Evolutionary conservation across 148 eudicot genomes (phyloP), one percentile per base, ranked within the genome.

Genomic region (Fagopyrum homotropicum): DNA sequence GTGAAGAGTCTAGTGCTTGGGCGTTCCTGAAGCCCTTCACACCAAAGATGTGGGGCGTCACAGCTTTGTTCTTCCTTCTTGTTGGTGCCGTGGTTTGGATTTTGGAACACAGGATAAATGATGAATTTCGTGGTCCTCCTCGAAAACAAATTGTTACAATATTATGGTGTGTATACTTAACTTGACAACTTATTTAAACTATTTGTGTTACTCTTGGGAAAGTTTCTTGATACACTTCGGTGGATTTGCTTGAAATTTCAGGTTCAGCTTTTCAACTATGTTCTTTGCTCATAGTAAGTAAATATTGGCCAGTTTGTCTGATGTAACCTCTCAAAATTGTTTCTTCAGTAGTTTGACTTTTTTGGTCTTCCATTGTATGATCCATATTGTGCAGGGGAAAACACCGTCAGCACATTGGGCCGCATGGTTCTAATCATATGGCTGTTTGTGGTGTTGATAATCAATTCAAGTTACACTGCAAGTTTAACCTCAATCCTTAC

Each of bases 1-100:
- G 77, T 76, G 9, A 54, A 73, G 79, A 85, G 72, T 77, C 81
- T 7, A 85, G 80, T 79, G 78, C 91, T 64, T 88, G 91, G 91
- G 84, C 91, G 75, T 88, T 88, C 79, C 81, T 84, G 71, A 77
- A 56, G 55, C 74, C 74, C 16, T 72, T 72, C 74, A 72, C 74
- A 4, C 74, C 74, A 7, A 72, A 17, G 74, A 72, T 72, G 74
- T 72, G 74, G 74, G 19, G 40, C 1, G 55, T 72, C 55, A 72
- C 74, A 3, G 55, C 74, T 5, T 4, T 72, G 40, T 72, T 35
- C 55, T 72, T 72, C 74, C 74, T 72, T 54, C 26, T 40, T 12
- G 74, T 72, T 19, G 74, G 74, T 12, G 74, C 55, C 19, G 74
- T 72, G 11, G 55, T 72, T 19, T 72, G 74, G 74, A 72, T 72